Conservation (phyloP, 148 eudicot genomes). For the Rhododendron ovatum region DNA sequence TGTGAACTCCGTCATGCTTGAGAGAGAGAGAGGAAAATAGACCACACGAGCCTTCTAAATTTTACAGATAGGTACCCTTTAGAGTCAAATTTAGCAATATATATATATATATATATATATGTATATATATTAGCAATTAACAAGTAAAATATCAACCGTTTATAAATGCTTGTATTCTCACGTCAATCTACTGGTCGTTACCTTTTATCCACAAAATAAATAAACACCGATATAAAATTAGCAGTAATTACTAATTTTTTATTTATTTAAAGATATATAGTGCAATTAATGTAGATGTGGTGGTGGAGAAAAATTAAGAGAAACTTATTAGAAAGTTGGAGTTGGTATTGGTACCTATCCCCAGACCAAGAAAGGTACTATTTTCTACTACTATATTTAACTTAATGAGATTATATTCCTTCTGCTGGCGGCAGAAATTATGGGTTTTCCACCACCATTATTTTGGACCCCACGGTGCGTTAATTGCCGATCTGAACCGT, state of each 20-base stretch:
- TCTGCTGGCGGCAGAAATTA: rapidly evolving
- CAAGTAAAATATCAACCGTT: too few relatives aligned
- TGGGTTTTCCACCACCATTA: too few relatives aligned
- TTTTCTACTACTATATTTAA: not conserved
- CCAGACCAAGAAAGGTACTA: not conserved
- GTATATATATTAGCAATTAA: too few relatives aligned
- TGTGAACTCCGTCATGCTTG: not conserved
- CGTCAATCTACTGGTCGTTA: too few relatives aligned
- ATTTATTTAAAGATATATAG: not conserved
- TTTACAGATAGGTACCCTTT: not conserved
- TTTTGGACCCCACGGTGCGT: too few relatives aligned
- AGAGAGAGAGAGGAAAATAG: not conserved
- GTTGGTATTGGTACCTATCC: not conserved
- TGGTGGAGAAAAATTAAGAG: not conserved
- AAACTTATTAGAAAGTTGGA: not conserved
- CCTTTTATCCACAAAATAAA: too few relatives aligned
- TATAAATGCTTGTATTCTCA: too few relatives aligned
- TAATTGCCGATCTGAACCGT: too few relatives aligned
- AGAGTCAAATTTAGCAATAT: too few relatives aligned
- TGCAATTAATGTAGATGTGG: not conserved
- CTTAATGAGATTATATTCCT: too few relatives aligned
- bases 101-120: too few relatives aligned
- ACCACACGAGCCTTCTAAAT: not conserved
- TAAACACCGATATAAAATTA: too few relatives aligned
- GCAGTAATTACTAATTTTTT: not conserved